These are phyloP conservation scores for Kodamaea neixiangensis DNA, from an alignment of 805 yeast genomes.

Conservation along the genomic window DNA sequence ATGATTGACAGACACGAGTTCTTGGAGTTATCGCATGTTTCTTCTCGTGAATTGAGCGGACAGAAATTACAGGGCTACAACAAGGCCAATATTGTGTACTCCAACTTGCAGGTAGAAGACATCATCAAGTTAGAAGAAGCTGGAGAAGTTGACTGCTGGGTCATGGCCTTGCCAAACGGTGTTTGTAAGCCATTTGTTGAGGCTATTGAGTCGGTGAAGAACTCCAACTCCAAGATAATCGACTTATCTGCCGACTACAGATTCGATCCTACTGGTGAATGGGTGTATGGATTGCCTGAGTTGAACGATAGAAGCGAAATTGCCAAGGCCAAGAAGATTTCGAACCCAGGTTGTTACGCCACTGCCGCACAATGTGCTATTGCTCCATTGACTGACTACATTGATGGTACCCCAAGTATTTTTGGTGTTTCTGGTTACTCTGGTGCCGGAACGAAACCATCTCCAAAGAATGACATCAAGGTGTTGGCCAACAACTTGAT, in stretches of 20 bases:
- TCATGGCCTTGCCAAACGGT: slow-evolving; percentile 98
- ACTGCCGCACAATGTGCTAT: slow-evolving; percentile 92
- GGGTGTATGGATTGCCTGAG: slow-evolving; percentile 97
- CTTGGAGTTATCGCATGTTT: slow-evolving; percentile 87
- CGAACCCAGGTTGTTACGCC: slow-evolving; percentile 99
- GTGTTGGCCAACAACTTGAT: slow-evolving; percentile 79
- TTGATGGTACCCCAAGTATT: slow-evolving; percentile 73
- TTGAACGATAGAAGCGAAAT: slow-evolving; percentile 68
- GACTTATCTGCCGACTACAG: slow-evolving; percentile 96
- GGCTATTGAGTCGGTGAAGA: slow-evolving; percentile 67
- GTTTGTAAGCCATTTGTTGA: slow-evolving; percentile 88
- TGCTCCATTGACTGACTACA: slow-evolving; percentile 75
- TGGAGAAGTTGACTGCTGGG: slow-evolving; percentile 91
- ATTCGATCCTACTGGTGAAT: slow-evolving; percentile 82
- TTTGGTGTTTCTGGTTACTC: slow-evolving; percentile 98
- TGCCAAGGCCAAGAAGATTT: slow-evolving; percentile 72
- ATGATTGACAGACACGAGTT: slow-evolving; percentile 86
- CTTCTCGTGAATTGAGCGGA: slow-evolving; percentile 93
- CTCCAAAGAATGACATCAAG: slow-evolving; percentile 87
- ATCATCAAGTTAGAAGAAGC: slow-evolving; percentile 73
- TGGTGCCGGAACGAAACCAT: slow-evolving; percentile 99
- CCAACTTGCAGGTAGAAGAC: slow-evolving; percentile 86
- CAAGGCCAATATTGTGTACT: slow-evolving; percentile 76
- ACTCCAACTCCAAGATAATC: slow-evolving; percentile 75
- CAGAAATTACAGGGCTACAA: slow-evolving; percentile 84